Evolutionary conservation across 345 rosid species (phyloP).

Genomic region (Psidium guajava): DNA sequence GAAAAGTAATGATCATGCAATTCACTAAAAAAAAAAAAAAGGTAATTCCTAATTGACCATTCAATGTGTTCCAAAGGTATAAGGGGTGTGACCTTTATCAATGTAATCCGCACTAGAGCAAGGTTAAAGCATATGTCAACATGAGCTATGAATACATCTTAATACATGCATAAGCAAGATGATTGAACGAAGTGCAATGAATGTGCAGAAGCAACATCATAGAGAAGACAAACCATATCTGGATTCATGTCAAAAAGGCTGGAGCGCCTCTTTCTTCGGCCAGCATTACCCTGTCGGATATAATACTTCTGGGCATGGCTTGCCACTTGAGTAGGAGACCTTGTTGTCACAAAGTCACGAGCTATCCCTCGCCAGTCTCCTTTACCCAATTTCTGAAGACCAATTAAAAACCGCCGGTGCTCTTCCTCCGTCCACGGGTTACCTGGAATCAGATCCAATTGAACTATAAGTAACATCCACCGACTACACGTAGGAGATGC

Average conservation of each 20-base stretch:
- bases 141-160: background rate
- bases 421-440: constrained; percentile 95
- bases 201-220: background rate
- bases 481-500: background rate
- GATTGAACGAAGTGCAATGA: background rate
- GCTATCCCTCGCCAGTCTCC: constrained; percentile 99
- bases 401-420: constrained; percentile 70
- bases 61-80: background rate
- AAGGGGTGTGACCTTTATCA: background rate
- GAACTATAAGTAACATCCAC: background rate
- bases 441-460: constrained; percentile 24
- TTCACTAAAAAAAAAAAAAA: background rate
- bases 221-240: constrained; percentile 46
- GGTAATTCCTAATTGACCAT: background rate
- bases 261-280: constrained; percentile 80
- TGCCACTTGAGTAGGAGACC: constrained; percentile 95
- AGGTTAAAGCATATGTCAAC: background rate
- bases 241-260: constrained; percentile 92
- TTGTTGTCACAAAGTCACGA: constrained; percentile 56
- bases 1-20: background rate
- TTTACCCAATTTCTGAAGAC: constrained; percentile 86
- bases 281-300: constrained; percentile 60
- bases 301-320: constrained; percentile 98
- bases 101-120: background rate
- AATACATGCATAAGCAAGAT: background rate